Percentiles rank a stretch among this genome's conserved stretches.
Conservation (phyloP, 2,329 filamentous ascomycete genomes). For the Penicillium nordicum region DNA sequence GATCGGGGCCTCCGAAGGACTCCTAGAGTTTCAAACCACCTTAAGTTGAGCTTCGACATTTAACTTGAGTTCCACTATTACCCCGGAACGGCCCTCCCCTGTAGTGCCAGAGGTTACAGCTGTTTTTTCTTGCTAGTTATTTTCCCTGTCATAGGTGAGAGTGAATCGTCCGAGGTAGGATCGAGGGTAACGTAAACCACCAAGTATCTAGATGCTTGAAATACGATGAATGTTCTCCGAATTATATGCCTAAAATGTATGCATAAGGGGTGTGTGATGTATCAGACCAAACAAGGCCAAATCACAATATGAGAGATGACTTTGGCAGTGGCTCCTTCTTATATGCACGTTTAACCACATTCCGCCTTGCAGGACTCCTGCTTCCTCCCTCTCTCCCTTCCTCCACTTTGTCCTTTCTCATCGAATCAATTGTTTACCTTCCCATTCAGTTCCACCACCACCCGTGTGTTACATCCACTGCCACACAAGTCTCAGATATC, state of each 20-base stretch:
- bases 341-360: neutral
- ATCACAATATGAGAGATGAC: neutral
- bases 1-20: neutral
- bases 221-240: neutral
- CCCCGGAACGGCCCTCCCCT: neutral
- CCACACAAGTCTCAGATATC: conserved; percentile 6
- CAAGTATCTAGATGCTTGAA: neutral
- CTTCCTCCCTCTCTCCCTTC: neutral
- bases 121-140: neutral
- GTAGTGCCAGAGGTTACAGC: neutral
- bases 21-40: neutral
- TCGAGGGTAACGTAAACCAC: too few relatives aligned
- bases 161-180: too few relatives aligned
- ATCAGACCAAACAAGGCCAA: neutral
- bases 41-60: too few relatives aligned
- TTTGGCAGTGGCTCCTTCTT: neutral
- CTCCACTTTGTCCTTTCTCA: neutral
- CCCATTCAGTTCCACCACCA: neutral
- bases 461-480: conserved; percentile 11
- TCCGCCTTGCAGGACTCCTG: neutral
- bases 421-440: neutral
- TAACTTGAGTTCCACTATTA: neutral
- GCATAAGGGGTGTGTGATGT: neutral
- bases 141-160: too few relatives aligned
- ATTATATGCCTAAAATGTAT: neutral